Evolutionary conservation across 1,139 yeast species (phyloP).

Genomic region (Geotrichum citri-aurantii): DNA sequence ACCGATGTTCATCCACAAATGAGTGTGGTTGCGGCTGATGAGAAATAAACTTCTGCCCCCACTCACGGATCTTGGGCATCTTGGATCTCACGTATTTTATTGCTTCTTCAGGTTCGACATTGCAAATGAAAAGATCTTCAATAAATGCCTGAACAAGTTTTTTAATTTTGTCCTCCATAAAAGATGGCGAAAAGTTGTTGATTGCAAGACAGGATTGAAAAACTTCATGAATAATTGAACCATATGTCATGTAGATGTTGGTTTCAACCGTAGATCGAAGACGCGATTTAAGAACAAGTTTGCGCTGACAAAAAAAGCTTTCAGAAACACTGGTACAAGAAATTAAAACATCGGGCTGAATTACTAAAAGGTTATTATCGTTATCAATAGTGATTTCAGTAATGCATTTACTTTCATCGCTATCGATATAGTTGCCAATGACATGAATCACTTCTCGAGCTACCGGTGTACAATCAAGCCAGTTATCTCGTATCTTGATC

Average conservation of each 20-base stretch:
- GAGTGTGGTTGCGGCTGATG: conserved; percentile 26
- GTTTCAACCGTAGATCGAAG: conserved; percentile 53
- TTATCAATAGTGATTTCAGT: conserved; percentile 43
- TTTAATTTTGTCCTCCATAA: conserved; percentile 45
- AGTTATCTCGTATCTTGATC: conserved; percentile 25
- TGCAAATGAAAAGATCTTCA: conserved; percentile 54
- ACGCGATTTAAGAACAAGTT: conserved; percentile 55
- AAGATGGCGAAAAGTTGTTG: conserved; percentile 41
- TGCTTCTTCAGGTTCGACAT: conserved; percentile 46
- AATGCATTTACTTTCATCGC: conserved; percentile 23
- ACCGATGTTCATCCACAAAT: conserved; percentile 28
- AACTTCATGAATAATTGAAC: conserved; percentile 71
- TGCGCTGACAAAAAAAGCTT: conserved; percentile 65
- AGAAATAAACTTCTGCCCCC: conserved; percentile 51
- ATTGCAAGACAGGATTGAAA: conserved; percentile 61
- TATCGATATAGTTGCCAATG: conserved; percentile 19
- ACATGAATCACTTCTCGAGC: conserved; percentile 37
- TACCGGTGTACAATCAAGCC: conserved; percentile 26
- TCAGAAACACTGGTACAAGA: conserved; percentile 81
- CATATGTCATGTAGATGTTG: conserved; percentile 57
- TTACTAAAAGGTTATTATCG: conserved; percentile 52
- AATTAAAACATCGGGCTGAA: conserved; percentile 78
- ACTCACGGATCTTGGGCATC: conserved; percentile 52
- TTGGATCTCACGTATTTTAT: conserved; percentile 46
- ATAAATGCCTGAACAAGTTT: conserved; percentile 38